These are phyloP conservation scores for Jamesozyma gamospora DNA, from an alignment of 805 yeast species.

Conservation along the genomic window DNA sequence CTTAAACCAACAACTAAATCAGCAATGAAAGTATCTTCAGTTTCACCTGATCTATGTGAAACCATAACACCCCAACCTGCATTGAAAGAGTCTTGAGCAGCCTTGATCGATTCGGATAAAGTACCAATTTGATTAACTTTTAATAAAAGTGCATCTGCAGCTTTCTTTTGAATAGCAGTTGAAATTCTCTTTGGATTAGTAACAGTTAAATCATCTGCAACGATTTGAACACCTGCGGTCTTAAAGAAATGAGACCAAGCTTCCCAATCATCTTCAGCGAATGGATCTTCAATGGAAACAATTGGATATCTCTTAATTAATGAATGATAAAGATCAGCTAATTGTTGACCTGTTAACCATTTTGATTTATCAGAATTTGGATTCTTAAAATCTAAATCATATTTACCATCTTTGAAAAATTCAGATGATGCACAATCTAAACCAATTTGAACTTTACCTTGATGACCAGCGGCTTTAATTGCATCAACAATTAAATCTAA, in stretches of 20 bases:
- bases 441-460: constrained; percentile 84
- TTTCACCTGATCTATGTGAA: constrained; percentile 62
- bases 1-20: constrained; percentile 96
- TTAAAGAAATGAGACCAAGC: constrained; percentile 86
- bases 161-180: constrained; percentile 92
- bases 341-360: constrained; percentile 80
- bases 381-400: constrained; percentile 97
- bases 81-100: constrained; percentile 85
- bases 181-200: constrained; percentile 92
- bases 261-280: constrained; percentile 99
- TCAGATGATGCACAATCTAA: constrained; percentile 95
- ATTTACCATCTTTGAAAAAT: constrained; percentile 90
- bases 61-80: constrained; percentile 67
- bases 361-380: constrained; percentile 80
- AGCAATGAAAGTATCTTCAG: constrained; percentile 97
- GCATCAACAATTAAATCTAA: constrained; percentile 84
- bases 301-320: constrained; percentile 88
- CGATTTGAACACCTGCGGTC: constrained; percentile 73
- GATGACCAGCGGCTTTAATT: constrained; percentile 88
- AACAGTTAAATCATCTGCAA: constrained; percentile 96
- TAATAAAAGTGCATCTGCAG: constrained; percentile 85
- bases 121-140: constrained; percentile 99
- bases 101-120: constrained; percentile 87
- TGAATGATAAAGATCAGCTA: constrained; percentile 70
- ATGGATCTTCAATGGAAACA: constrained; percentile 96